Evolutionary conservation across 768 basidiomycete species (phyloP).

Genomic region (Tulasnella sp.): DNA sequence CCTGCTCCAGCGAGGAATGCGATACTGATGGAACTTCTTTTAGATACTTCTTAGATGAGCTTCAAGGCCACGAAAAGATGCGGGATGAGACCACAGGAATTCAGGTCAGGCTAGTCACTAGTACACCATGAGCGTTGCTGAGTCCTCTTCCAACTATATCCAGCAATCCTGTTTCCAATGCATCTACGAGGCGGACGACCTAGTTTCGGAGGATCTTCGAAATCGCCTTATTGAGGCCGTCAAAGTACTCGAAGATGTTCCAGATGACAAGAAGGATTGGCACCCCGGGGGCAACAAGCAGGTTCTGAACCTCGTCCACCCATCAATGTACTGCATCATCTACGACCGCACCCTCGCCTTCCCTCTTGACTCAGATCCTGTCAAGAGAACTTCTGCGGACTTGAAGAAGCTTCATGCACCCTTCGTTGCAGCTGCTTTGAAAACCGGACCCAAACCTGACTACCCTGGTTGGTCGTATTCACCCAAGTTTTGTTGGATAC

Average conservation of each 20-base stretch:
- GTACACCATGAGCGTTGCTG: neutral
- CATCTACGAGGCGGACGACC: constrained; percentile 36
- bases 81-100: constrained; percentile 17
- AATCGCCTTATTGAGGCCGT: constrained; percentile 34
- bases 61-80: constrained; percentile 15
- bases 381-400: neutral
- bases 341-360: constrained; percentile 36
- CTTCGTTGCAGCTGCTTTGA: neutral
- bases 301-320: constrained; percentile 47
- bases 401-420: neutral
- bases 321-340: constrained; percentile 40
- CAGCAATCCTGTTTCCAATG: constrained; percentile 30
- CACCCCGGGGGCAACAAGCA: constrained; percentile 44
- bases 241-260: constrained; percentile 38
- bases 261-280: constrained; percentile 41
- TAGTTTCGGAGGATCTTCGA: constrained; percentile 34
- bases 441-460: neutral
- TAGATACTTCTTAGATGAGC: constrained; percentile 12
- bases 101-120: neutral
- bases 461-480: neutral
- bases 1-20: neutral
- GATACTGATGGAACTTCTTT: neutral
- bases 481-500: constrained; percentile 15
- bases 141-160: neutral
- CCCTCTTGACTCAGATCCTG: neutral